Evolutionary conservation across 495 filamentous ascomycete species (phyloP).

Genomic region (Pseudevernia furfuracea): DNA sequence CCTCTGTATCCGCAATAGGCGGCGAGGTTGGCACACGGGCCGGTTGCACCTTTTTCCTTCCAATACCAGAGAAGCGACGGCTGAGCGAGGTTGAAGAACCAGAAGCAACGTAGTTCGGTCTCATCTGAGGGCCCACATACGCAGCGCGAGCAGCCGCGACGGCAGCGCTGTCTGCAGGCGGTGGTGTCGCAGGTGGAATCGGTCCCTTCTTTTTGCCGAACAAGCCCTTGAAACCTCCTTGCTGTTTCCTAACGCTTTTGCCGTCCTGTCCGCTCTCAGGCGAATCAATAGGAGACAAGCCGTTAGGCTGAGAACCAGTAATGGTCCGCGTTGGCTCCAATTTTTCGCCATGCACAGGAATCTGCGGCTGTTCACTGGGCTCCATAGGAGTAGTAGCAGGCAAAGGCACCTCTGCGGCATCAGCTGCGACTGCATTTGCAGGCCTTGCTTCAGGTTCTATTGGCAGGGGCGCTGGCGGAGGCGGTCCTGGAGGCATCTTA

Average conservation of each 20-base stretch:
- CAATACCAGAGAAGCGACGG: constrained; percentile 25
- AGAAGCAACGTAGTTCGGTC: constrained; percentile 18
- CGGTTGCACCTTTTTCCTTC: constrained; percentile 19
- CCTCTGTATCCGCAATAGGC: constrained; percentile 25
- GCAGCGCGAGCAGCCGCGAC: constrained; percentile 48
- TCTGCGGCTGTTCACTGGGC: constrained; percentile 7
- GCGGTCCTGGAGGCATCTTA: constrained; percentile 7
- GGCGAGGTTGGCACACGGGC: constrained; percentile 16
- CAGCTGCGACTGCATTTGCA: constrained; percentile 28
- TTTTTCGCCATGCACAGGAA: constrained; percentile 23
- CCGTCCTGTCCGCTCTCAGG: constrained; percentile 23
- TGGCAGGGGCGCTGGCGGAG: constrained; percentile 30
- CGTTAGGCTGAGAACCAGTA: constrained; percentile 11
- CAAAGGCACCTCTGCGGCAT: constrained; percentile 31
- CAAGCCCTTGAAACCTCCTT: constrained; percentile 43
- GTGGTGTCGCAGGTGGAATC: constrained; percentile 17
- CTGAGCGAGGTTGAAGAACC: constrained; percentile 16
- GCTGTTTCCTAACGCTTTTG: constrained; percentile 44
- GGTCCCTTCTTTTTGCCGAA: constrained; percentile 42
- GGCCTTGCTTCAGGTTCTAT: constrained; percentile 28
- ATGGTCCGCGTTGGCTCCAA: constrained; percentile 27
- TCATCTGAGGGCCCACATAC: constrained; percentile 30
- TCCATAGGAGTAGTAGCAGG: constrained; percentile 21
- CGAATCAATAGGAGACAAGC: constrained; percentile 8
- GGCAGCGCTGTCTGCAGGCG: constrained; percentile 25